Conservation (phyloP, 371 early-diverging fungal species). For the Phascolomyces articulosus region DNA sequence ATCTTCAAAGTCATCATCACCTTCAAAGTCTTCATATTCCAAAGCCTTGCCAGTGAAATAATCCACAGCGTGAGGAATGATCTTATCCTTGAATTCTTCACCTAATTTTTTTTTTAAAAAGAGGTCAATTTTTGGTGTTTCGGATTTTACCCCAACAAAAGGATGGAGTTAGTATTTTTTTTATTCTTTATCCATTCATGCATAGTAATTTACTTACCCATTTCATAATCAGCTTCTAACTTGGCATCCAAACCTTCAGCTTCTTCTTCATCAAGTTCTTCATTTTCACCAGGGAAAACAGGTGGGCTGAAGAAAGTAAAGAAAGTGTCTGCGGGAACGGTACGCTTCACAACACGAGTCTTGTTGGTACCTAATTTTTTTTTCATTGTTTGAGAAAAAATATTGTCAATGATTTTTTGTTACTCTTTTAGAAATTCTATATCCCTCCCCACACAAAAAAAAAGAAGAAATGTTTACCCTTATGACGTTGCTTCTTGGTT, state of each 20-base stretch:
- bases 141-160: constrained; percentile 6
- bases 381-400: too few species aligned
- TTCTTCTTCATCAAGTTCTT: constrained; percentile 75
- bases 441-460: too few species aligned
- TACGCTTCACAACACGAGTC: constrained; percentile 95
- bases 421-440: too few species aligned
- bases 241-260: constrained; percentile 79
- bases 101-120: constrained; percentile 9
- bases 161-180: background rate
- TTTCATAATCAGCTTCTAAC: constrained; percentile 91
- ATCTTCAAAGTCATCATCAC: constrained; percentile 75
- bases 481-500: constrained; percentile 97
- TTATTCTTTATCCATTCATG: background rate
- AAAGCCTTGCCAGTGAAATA: constrained; percentile 98
- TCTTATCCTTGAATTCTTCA: constrained; percentile 94
- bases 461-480: constrained; percentile 50
- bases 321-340: constrained; percentile 93
- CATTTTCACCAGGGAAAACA: constrained; percentile 72
- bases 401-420: too few species aligned
- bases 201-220: background rate
- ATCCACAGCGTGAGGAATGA: constrained; percentile 94
- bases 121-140: constrained; percentile 3
- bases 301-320: constrained; percentile 95
- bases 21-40: constrained; percentile 72
- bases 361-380: constrained; percentile 79